A percentile compares a stretch with the other conserved stretches of the same genome.
Evolutionary conservation across 805 yeast species (phyloP).

Genomic region (Candida verbasci): DNA sequence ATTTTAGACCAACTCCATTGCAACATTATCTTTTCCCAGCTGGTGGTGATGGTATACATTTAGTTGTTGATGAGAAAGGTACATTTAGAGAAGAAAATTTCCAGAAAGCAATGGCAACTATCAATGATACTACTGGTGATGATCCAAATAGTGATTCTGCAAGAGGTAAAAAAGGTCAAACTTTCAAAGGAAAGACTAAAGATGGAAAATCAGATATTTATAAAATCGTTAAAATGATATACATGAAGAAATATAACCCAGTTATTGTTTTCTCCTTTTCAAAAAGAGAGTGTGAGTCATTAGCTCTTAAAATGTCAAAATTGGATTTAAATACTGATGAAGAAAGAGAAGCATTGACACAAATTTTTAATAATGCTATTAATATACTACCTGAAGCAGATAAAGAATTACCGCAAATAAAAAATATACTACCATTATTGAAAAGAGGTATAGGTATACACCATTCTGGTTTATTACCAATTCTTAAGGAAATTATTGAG

Average conservation of each 20-base stretch:
- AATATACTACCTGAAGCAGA: conserved; percentile 85
- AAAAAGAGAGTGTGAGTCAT: conserved; percentile 91
- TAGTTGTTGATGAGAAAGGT: conserved; percentile 97
- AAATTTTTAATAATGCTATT: conserved; percentile 88
- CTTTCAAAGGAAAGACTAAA: conserved; percentile 82
- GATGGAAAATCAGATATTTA: conserved; percentile 82
- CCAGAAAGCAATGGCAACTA: conserved; percentile 96
- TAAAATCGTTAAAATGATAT: conserved; percentile 96
- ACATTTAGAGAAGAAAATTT: conserved; percentile 95
- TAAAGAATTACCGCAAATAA: conserved; percentile 89
- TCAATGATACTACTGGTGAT: conserved; percentile 77
- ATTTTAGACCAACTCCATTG: conserved; percentile 97
- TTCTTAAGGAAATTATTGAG: conserved; percentile 91
- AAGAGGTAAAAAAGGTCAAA: conserved; percentile 72
- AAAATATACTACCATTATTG: conserved; percentile 81
- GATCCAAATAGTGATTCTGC: conserved; percentile 61
- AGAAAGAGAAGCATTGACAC: conserved; percentile 85
- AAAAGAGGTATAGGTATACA: conserved; percentile 98
- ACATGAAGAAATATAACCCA: conserved; percentile 94
- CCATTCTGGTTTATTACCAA: conserved; percentile 94
- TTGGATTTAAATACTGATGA: conserved; percentile 91
- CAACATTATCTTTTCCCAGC: conserved; percentile 98
- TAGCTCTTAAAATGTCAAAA: conserved; percentile 94
- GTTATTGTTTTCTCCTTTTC: conserved; percentile 98
- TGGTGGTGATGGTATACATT: conserved; percentile 96